These are phyloP conservation scores for Nymphaea colorata DNA, from an alignment of 164 flowering plant genomes.

Conservation along the genomic window DNA sequence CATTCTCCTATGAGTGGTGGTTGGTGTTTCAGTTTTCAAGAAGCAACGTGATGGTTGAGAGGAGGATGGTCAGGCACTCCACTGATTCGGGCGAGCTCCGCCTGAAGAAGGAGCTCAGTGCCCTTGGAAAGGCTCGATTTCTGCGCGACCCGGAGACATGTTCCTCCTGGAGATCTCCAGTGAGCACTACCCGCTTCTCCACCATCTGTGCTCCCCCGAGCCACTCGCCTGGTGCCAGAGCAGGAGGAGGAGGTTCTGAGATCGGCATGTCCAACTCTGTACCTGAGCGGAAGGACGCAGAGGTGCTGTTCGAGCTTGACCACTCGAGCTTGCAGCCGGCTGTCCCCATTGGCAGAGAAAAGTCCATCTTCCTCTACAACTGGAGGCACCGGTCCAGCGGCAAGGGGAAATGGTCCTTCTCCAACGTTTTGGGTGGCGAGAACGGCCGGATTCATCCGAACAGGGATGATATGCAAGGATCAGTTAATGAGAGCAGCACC, in stretches of 20 bases:
- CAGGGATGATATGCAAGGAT: constrained; percentile 16
- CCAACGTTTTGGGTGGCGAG: background rate
- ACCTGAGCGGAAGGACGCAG: constrained; percentile 4
- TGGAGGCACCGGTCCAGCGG: constrained; percentile 57
- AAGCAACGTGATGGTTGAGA: no score
- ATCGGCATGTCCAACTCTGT: background rate
- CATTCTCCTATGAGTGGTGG: no score
- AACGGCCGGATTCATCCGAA: constrained; percentile 4
- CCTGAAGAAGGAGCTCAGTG: constrained; percentile 79
- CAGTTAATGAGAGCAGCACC: constrained; percentile 22
- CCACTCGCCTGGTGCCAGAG: background rate
- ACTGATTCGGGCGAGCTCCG: constrained; percentile 63
- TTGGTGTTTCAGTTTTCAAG: no score
- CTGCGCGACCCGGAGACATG: constrained; percentile 89
- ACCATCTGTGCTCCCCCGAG: background rate
- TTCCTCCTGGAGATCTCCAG: constrained; percentile 77
- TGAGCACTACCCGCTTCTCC: constrained; percentile 16
- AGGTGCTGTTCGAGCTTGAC: constrained; percentile 11
- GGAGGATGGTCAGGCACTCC: constrained; percentile 30
- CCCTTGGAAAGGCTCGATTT: constrained; percentile 68
- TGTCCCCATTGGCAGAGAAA: background rate
- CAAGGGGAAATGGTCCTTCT: background rate
- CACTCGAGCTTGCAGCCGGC: background rate
- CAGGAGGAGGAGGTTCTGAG: background rate
- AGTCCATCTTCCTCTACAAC: constrained; percentile 53